Evolutionary conservation across 441 rosid species (phyloP), one percentile per base, ranked within the genome.

Genomic region (Hura crepitans): DNA sequence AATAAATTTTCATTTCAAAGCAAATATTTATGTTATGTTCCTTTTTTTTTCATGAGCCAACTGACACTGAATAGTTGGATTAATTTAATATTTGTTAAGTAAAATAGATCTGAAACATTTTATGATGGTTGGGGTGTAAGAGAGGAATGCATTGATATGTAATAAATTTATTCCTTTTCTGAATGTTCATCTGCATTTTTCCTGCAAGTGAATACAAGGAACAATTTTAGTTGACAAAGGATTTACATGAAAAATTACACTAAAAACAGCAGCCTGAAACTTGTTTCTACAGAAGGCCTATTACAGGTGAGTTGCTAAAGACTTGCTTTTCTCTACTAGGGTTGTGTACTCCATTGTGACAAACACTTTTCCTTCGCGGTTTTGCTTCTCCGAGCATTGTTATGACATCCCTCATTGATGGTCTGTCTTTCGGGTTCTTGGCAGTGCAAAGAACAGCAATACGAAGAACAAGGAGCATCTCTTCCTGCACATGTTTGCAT

Each of bases 301-400:
- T 49, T 22, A 78, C 84, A 0, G 87, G 89, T 17, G 89, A 83
- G 78, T 68, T 75, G 60, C 77, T 80, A 62, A 86, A 85, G 45
- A 84, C 71, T 7, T 77, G 87, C 74, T 61, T 80, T 62, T 87
- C 89, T 79, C 76, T 82, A 71, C 63, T 54, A 4, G 76, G 64
- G 73, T 71, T 72, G 18, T 73, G 80, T 22, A 58, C 77, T 20
- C 72, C 75, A 35, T 75, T 74, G 20, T 80, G 79, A 43, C 92
- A 83, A 2, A 84, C 78, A 62, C 94, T 92, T 82, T 94, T 90
- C 83, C 96, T 84, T 66, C 94, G 74, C 0, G 97, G 99, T 71
- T 89, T 94, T 20, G 97, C 97, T 85, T 94, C 94, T 53, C 89
- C 89, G 17, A 94, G 94, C 97, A 90, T 90, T 35, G 89, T 84